Evolutionary conservation across 495 filamentous ascomycete genomes (phyloP).

Genomic region (Haplographium delicatum): DNA sequence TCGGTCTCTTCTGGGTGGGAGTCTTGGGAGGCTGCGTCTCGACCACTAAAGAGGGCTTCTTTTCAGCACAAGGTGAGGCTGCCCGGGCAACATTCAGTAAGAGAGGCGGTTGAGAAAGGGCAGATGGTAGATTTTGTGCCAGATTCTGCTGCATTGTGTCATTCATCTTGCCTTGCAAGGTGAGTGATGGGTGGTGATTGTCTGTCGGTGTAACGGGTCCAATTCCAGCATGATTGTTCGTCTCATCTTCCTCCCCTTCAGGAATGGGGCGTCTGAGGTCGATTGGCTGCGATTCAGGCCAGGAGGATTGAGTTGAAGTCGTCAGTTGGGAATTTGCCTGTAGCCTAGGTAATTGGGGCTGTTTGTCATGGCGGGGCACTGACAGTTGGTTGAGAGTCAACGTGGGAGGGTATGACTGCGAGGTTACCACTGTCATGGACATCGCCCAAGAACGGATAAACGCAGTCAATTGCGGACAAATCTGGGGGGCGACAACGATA

Average conservation of each 20-base stretch:
- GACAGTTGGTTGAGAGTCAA: background rate
- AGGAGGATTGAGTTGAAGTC: constrained; percentile 10
- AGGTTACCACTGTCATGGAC: background rate
- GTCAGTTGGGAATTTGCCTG: constrained; percentile 4
- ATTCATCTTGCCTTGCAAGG: constrained; percentile 10
- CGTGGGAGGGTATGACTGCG: too few relatives aligned
- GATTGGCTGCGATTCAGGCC: constrained; percentile 15
- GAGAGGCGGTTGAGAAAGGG: constrained; percentile 15
- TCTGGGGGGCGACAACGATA: too few relatives aligned
- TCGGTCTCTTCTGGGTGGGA: constrained; percentile 18
- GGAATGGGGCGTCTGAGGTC: constrained; percentile 18
- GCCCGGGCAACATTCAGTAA: constrained; percentile 28
- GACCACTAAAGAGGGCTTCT: constrained; percentile 1
- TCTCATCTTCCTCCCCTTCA: constrained; percentile 24
- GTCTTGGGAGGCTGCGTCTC: constrained; percentile 13
- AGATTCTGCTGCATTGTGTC: background rate
- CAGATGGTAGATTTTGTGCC: background rate
- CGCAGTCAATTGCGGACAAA: background rate
- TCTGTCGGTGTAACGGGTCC: constrained; percentile 23
- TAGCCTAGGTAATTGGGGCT: background rate
- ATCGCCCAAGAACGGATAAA: background rate
- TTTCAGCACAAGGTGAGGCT: constrained; percentile 10
- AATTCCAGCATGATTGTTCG: constrained; percentile 20
- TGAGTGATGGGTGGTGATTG: constrained; percentile 2
- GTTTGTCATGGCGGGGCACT: background rate